Conservation (phyloP, 2,329 filamentous ascomycete species). For the Epichloe baconii region DNA sequence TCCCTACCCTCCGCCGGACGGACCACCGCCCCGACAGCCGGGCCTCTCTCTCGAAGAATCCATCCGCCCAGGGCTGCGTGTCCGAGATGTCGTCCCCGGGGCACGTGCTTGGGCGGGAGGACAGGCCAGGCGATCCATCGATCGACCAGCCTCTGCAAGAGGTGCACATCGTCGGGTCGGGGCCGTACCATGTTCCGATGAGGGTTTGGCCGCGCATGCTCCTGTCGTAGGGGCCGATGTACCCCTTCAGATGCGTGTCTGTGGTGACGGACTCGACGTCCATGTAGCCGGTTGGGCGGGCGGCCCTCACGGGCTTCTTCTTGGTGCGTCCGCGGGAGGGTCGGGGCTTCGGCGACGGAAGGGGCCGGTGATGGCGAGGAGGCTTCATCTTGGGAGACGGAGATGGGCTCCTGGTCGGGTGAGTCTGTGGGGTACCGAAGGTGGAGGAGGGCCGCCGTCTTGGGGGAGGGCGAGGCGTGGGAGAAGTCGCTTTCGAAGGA, state of each 20-base stretch:
- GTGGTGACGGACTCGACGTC: constrained; percentile 21
- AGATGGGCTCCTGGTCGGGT: constrained; percentile 10
- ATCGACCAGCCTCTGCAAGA: constrained; percentile 24
- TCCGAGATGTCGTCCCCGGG: constrained; percentile 16
- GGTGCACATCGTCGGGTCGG: constrained; percentile 21
- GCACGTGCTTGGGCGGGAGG: constrained; percentile 23
- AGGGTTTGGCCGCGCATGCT: constrained; percentile 20
- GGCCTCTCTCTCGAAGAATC: constrained; percentile 20
- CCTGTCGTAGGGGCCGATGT: constrained; percentile 24
- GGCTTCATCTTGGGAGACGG: constrained; percentile 18
- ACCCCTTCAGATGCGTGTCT: constrained; percentile 20
- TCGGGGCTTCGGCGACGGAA: neutral
- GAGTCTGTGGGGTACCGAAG: constrained; percentile 9
- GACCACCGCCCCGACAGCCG: constrained; percentile 20
- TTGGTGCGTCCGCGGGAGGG: neutral
- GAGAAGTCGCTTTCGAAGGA: constrained; percentile 18
- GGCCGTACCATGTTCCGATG: constrained; percentile 29
- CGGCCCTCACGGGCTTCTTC: neutral
- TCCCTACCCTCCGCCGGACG: constrained; percentile 11
- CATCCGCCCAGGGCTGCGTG: constrained; percentile 27
- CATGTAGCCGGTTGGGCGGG: constrained; percentile 11
- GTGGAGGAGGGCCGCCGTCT: neutral
- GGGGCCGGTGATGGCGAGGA: neutral
- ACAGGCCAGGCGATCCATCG: constrained; percentile 29
- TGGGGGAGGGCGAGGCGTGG: neutral